Percentiles rank a stretch among this genome's conserved stretches.
These are phyloP conservation scores for Diaporthe sp. DNA, from an alignment of 2,329 filamentous ascomycete genomes.

Conservation along the genomic window DNA sequence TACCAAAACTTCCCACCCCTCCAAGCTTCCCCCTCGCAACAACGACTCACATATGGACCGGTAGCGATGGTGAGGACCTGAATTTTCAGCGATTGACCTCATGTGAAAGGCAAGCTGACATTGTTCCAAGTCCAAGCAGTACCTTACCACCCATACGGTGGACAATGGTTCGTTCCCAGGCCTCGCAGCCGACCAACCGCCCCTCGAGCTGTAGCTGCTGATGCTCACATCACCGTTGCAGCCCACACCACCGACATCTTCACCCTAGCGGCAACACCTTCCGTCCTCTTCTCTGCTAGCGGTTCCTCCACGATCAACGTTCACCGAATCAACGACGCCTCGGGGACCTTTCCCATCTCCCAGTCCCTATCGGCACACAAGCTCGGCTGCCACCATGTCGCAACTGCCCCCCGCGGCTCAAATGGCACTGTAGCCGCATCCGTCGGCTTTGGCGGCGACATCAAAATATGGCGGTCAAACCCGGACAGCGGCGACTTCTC, in stretches of 20 bases:
- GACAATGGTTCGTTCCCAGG: slow-evolving; percentile 76
- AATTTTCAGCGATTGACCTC: neutral
- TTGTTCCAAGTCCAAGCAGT: slow-evolving; percentile 90
- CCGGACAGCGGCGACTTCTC: slow-evolving; percentile 72
- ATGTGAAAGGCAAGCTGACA: slow-evolving; percentile 38
- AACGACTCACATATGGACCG: slow-evolving; percentile 51
- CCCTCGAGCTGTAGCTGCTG: slow-evolving; percentile 33
- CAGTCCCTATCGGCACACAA: slow-evolving; percentile 89
- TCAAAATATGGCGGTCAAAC: slow-evolving; percentile 83
- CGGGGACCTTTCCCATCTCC: slow-evolving; percentile 74
- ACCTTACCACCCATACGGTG: slow-evolving; percentile 91
- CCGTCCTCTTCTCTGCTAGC: slow-evolving; percentile 83
- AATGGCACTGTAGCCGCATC: slow-evolving; percentile 83
- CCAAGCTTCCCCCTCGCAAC: slow-evolving; percentile 43
- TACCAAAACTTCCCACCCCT: slow-evolving; percentile 35
- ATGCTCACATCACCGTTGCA: slow-evolving; percentile 53
- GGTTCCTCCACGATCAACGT: slow-evolving; percentile 87
- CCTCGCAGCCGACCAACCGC: slow-evolving; percentile 49
- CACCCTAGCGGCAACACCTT: slow-evolving; percentile 81
- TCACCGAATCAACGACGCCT: slow-evolving; percentile 78
- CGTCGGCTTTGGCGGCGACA: slow-evolving; percentile 89
- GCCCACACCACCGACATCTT: slow-evolving; percentile 90
- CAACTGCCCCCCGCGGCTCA: slow-evolving; percentile 66
- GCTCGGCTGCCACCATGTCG: slow-evolving; percentile 92
- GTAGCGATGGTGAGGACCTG: slow-evolving; percentile 55